These are phyloP conservation scores for Cucurbita pepo DNA, from an alignment of 306 rosid genomes.

Conservation along the genomic window DNA sequence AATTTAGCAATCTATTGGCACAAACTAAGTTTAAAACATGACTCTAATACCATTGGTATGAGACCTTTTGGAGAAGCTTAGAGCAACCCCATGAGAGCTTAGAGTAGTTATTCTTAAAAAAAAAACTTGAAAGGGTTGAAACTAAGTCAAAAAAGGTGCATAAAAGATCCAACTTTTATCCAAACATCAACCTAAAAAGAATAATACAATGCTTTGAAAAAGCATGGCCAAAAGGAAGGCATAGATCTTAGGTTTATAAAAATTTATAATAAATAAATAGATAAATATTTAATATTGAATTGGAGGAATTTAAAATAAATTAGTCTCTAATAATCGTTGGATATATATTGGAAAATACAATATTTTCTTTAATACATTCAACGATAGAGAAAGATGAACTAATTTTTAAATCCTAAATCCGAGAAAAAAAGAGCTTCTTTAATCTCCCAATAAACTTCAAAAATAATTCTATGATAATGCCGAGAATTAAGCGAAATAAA, in stretches of 20 bases:
- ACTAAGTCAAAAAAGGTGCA: too few species aligned
- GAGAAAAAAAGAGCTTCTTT: conserved; percentile 70
- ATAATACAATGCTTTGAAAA: background rate
- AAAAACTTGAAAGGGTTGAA: too few species aligned
- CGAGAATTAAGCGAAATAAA: conserved; percentile 61
- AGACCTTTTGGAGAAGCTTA: too few species aligned
- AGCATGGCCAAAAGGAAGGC: background rate
- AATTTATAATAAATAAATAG: too few species aligned
- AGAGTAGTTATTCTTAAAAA: too few species aligned
- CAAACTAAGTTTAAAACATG: too few species aligned
- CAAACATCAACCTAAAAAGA: background rate
- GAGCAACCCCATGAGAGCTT: too few species aligned
- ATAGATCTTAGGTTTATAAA: background rate
- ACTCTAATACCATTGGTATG: too few species aligned
- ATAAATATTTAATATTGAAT: too few species aligned
- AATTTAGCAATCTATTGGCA: too few species aligned
- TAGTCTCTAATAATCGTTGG: background rate
- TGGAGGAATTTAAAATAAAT: too few species aligned
- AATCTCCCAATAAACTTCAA: conserved; percentile 73
- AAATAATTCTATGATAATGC: conserved; percentile 57
- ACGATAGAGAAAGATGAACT: background rate
- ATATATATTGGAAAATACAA: background rate
- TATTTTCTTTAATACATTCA: background rate
- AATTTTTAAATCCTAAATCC: conserved; percentile 20
- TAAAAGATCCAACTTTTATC: background rate